Percentiles rank a stretch among this genome's conserved stretches.
Conservation (phyloP, 306 rosid species). For the Vigna nakashimae region DNA sequence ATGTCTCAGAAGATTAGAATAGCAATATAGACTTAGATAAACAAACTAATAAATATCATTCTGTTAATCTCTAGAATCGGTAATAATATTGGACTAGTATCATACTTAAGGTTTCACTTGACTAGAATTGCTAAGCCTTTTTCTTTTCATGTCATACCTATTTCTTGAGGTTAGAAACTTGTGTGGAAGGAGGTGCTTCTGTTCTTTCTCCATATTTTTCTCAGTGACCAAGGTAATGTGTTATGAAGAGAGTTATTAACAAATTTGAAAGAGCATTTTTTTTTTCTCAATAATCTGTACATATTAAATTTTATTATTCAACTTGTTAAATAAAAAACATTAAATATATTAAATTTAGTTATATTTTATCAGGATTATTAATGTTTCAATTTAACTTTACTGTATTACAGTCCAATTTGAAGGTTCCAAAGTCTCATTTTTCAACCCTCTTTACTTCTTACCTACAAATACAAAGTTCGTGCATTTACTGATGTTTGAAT, state of each 20-base stretch:
- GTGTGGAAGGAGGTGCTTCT: too few species aligned
- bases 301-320: not conserved
- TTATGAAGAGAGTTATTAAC: too few species aligned
- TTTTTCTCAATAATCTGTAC: too few species aligned
- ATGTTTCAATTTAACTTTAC: not conserved
- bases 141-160: not conserved
- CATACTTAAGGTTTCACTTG: slow-evolving; percentile 27
- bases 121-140: slow-evolving; percentile 24
- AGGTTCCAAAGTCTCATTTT: not conserved
- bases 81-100: slow-evolving; percentile 21
- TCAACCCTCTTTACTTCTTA: not conserved
- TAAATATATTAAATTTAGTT: too few species aligned
- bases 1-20: not conserved
- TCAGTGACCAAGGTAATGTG: too few species aligned
- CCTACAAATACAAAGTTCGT: not conserved
- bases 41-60: slow-evolving; percentile 16
- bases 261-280: not conserved
- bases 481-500: not conserved
- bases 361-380: too few species aligned
- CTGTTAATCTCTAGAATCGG: slow-evolving; percentile 36
- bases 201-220: too few species aligned
- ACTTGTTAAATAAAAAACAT: too few species aligned
- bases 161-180: too few species aligned
- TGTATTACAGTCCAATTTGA: not conserved
- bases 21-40: slow-evolving; percentile 31